Base-by-base conservation (phyloP, 2,329 filamentous ascomycete genomes). In the Cladosporium sp. region DNA sequence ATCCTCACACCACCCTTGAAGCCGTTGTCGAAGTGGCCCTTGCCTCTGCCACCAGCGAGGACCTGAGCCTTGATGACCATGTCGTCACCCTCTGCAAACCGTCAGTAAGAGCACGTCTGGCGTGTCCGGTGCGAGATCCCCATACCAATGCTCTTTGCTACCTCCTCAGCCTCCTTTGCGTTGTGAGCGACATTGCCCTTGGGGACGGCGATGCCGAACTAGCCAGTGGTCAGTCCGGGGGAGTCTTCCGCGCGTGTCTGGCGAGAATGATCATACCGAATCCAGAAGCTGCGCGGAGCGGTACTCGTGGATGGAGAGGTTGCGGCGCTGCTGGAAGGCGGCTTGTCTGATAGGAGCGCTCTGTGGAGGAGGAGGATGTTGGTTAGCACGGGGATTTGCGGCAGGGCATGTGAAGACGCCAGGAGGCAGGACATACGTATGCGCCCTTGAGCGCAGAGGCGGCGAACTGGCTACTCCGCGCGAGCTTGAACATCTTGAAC, bases 61-160 rank as follows among this genome's bases (percentile, higher is more conserved):
- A 98, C 93, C 78, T 98, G 93, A 56, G 93, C 93, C 83, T 98
- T 98, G 82, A 98, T 97, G 63, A 98, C 93, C 83, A 96, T 92
- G 72, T 98, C 93, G 69, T 95, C 92, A 64, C 80, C 80, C 61
- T 80, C 86, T 78, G 62, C 52, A 51, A 45, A 36, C 12, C 53
- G 58, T 69, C 63, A 70, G 64, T 51, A 8, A n/a, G 3, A 15
- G n/a, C 19, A 7, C 13, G 8, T 12, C 27, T 8, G n/a, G 9
- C 20, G 41, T 51, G 18, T 32, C 30, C 40, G n/a, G 39, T 33
- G 27, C 27, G 22, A 7, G 15, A 15, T 22, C 29, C 46, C 60
- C 70, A 57, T 79, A 84, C 89, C 87, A 67, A 98, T 93, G 59
- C 84, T 77, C 77, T 92, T 91, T 52, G 93, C 93, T 66, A 97